A percentile compares a stretch with the other conserved stretches of the same genome.
phyloP scores from a whole-genome alignment of 495 filamentous ascomycete genomes.

The Cenococcum geophilum region DNA sequence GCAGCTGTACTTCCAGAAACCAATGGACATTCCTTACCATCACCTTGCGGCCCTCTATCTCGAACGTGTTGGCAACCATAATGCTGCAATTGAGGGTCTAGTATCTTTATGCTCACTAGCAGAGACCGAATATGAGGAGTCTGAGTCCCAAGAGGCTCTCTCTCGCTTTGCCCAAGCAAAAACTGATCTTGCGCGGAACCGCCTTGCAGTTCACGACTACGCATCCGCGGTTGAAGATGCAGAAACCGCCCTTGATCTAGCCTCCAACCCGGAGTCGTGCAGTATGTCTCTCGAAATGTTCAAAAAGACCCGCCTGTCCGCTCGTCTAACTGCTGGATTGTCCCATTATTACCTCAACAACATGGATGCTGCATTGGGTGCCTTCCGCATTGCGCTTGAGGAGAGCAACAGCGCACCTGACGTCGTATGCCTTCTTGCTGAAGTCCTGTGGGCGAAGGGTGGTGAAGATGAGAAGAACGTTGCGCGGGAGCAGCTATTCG shows the following conservation, averaged over 20 bases:
- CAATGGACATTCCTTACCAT: constrained; percentile 59
- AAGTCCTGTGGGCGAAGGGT: constrained; percentile 89
- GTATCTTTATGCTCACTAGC: constrained; percentile 57
- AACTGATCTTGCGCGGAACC: constrained; percentile 72
- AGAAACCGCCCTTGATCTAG: constrained; percentile 39
- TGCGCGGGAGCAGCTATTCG: constrained; percentile 74
- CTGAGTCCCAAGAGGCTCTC: constrained; percentile 67
- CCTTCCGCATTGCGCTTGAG: constrained; percentile 74
- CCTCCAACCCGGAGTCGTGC: constrained; percentile 46
- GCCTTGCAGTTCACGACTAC: constrained; percentile 61
- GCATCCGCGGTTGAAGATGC: constrained; percentile 58
- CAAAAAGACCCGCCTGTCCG: constrained; percentile 65
- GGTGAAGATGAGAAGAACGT: constrained; percentile 64
- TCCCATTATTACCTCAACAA: constrained; percentile 63
- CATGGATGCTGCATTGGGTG: constrained; percentile 60
- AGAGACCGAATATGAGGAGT: constrained; percentile 75
- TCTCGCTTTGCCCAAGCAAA: constrained; percentile 76
- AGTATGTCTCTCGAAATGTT: constrained; percentile 49
- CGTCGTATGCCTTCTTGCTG: constrained; percentile 78
- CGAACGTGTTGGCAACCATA: constrained; percentile 66
- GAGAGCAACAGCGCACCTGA: constrained; percentile 76
- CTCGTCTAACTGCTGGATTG: constrained; percentile 79
- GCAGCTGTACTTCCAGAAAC: constrained; percentile 65
- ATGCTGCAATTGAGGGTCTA: constrained; percentile 58
- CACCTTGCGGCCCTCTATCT: constrained; percentile 76